Evolutionary conservation across 371 early-diverging fungal genomes (phyloP).

Genomic region (Haplosporangium sp.): DNA sequence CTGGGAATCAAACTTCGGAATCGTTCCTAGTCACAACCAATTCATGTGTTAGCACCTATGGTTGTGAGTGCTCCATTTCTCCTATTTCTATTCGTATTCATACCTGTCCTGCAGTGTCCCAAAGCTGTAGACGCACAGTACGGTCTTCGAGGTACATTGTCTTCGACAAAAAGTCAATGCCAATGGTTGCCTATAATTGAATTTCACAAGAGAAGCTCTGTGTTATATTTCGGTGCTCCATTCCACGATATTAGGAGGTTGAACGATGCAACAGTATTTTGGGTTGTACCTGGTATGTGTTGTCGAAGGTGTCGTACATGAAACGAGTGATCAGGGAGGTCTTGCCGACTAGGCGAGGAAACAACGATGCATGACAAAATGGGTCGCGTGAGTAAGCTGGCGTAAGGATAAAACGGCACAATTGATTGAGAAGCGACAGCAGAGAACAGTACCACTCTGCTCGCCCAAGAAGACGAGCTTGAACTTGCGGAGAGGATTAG

Average conservation of each 20-base stretch:
- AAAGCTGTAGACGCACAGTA: constrained; percentile 98
- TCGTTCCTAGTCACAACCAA: constrained; percentile 74
- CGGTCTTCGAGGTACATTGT: constrained; percentile 98
- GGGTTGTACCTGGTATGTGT: constrained; percentile 87
- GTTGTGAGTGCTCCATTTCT: background rate
- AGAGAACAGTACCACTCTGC: constrained; percentile 83
- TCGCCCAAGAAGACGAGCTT: constrained; percentile 96
- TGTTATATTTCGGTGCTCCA: background rate
- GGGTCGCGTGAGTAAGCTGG: constrained; percentile 5
- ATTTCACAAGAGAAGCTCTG: constrained; percentile 3
- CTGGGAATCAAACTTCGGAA: constrained; percentile 97
- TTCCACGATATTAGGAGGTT: background rate
- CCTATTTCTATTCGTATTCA: background rate
- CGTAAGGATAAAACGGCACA: background rate
- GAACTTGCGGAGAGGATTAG: constrained; percentile 85
- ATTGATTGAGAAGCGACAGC: background rate
- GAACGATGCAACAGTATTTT: background rate
- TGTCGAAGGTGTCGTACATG: constrained; percentile 99
- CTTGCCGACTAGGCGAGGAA: constrained; percentile 88
- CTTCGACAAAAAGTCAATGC: constrained; percentile 99
- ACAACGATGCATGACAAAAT: background rate
- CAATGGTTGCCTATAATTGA: constrained; percentile 91
- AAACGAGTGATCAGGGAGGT: constrained; percentile 99
- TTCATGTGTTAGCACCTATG: too few species aligned
- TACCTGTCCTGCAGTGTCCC: constrained; percentile 99